Base-by-base conservation (phyloP, 495 filamentous ascomycete species). In the Annulohypoxylon stygium region DNA sequence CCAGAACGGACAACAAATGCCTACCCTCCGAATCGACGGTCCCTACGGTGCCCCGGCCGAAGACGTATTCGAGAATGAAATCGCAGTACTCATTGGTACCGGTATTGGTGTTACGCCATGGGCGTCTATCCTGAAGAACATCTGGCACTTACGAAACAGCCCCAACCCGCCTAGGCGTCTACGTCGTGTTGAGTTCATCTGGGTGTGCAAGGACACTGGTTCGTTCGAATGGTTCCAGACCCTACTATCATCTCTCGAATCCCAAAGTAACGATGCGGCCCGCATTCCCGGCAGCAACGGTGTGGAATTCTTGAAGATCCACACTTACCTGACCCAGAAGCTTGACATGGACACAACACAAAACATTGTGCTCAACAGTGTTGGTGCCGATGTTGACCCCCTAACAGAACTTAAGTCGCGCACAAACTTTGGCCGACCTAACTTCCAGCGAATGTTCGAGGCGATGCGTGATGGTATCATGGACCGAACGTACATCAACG, bases 141-240 rank as follows among this genome's bases (percentile, higher is more conserved):
- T 99, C 84, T 99, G 93, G 93, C 94, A 99, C 77, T 86, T 95
- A 69, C 93, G 96, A 41, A 90, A 93, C 63, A 88, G 89, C 34
- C 93, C 93, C 12, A 93, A 97, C 80, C 91, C 93, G 30, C 94
- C 95, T 0, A 90, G 88, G 34, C 93, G 97, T 78, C 88, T 99
- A 45, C 91, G 94, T 60, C 91, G 96, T 80, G 95, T 99, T 16
- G 96, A 99, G 80, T 98, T 99, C 81, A 97, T 98, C 84, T 99
- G 96, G 96, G 90, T 98, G 63, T 98, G 97, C 87, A 97, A 92
- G 79, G 95, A 99, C 76, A 98, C 94, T 2, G 89, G 86, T 41
- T 97, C 95, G 0, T 99, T 99, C 79, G 96, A 98, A 83, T 99
- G 96, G 96, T 99, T 99, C 84, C 97, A 99, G 80, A 91, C 91